These are phyloP conservation scores for Pontederia paniculata DNA, from an alignment of 176 grass and related monocot species.

Conservation along the genomic window DNA sequence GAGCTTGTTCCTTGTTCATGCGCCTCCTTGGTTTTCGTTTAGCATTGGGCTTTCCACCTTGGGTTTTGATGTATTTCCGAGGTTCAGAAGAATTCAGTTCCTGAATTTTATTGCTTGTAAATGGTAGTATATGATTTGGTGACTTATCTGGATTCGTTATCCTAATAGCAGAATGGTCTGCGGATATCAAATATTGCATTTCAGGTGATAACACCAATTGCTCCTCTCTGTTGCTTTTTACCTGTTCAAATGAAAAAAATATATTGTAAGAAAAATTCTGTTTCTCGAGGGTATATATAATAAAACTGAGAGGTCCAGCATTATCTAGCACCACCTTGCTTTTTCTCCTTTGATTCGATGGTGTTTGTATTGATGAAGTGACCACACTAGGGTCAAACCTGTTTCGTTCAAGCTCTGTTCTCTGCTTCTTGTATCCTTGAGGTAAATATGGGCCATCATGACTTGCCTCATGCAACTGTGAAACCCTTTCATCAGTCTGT, in stretches of 20 bases:
- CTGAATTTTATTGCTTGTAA: not conserved
- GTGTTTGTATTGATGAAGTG: not conserved
- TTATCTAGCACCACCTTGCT: conserved; percentile 14
- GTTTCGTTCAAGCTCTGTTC: not conserved
- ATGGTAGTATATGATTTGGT: not conserved
- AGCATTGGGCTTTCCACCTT: not conserved
- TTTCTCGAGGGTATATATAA: conserved; percentile 36
- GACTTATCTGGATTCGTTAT: not conserved
- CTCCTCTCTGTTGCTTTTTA: conserved; percentile 20
- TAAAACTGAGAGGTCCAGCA: conserved; percentile 17
- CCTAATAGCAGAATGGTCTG: not conserved
- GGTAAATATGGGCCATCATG: not conserved
- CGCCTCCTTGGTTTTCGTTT: conserved; percentile 1
- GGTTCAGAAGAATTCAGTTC: not conserved
- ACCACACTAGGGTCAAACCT: not conserved
- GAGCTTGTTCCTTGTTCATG: conserved; percentile 6
- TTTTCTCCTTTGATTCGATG: too few species aligned
- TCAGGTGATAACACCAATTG: not conserved
- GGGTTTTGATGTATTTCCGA: not conserved
- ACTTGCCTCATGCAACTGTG: not conserved
- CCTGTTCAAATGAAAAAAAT: conserved; percentile 14
- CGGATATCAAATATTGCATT: too few species aligned
- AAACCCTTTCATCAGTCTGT: not conserved
- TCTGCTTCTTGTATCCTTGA: not conserved
- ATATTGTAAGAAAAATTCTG: conserved; percentile 12